Evolutionary conservation across 345 rosid genomes (phyloP).

Genomic region (Brassica juncea): DNA sequence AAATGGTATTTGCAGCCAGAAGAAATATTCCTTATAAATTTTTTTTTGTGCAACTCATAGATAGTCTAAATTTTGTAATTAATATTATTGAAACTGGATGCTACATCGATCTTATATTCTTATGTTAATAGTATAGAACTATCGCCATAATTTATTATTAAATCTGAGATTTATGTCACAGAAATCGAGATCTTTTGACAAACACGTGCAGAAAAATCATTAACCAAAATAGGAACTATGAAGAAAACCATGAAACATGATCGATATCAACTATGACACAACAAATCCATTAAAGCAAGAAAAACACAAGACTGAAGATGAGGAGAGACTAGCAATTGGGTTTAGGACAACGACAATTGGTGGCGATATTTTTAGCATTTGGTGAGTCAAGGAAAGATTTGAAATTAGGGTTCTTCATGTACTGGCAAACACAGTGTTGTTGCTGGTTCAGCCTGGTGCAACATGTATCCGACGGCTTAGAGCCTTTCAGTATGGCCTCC

Average conservation of each 20-base stretch:
- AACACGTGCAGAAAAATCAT: background rate
- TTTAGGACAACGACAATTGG: conserved; percentile 66
- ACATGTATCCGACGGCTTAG: conserved; percentile 58
- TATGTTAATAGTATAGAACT: too few species aligned
- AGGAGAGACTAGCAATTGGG: conserved; percentile 62
- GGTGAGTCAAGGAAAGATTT: conserved; percentile 64
- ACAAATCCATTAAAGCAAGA: background rate
- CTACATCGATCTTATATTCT: background rate
- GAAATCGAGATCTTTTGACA: background rate
- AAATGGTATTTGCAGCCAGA: too few species aligned
- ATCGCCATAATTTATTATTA: background rate
- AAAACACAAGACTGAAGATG: background rate
- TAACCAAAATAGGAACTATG: background rate
- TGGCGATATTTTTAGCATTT: conserved; percentile 79
- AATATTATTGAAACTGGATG: background rate
- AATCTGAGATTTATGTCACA: background rate
- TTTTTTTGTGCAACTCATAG: too few species aligned
- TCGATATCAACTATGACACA: background rate
- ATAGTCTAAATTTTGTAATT: background rate
- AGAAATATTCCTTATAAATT: too few species aligned
- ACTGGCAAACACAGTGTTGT: conserved; percentile 82
- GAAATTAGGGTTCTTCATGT: conserved; percentile 65
- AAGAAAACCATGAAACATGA: background rate
- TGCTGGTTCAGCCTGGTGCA: conserved; percentile 72
- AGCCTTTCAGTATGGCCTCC: conserved; percentile 54